Conservation (phyloP, 805 yeast genomes). For the Barnettozyma siamensis region DNA sequence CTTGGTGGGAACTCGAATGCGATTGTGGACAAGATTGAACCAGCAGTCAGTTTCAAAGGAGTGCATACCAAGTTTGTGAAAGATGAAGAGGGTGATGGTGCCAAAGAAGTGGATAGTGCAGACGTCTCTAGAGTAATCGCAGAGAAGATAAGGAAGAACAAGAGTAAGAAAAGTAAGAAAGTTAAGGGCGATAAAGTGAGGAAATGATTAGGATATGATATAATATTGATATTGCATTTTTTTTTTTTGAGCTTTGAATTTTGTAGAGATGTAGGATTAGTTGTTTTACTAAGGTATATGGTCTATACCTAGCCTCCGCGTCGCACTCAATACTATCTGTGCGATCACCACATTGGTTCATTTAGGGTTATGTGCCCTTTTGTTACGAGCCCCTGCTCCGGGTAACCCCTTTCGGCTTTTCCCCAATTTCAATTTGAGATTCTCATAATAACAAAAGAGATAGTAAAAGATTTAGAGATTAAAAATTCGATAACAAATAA, state of each 20-base stretch:
- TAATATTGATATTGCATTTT: too few species aligned
- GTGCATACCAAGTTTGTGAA: conserved; percentile 44
- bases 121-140: conserved; percentile 5
- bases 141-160: conserved; percentile 9
- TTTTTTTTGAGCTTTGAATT: too few species aligned
- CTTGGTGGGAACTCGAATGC: conserved; percentile 23
- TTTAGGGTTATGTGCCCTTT: too few species aligned
- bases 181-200: conserved; percentile 3
- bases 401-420: not conserved
- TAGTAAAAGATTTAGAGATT: too few species aligned
- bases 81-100: conserved; percentile 4
- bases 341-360: too few species aligned
- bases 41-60: conserved; percentile 51
- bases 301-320: too few species aligned
- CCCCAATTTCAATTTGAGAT: not conserved
- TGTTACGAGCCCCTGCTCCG: not conserved
- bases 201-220: too few species aligned
- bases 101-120: not conserved
- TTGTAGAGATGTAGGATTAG: too few species aligned
- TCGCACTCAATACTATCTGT: too few species aligned
- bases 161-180: conserved; percentile 1
- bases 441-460: too few species aligned
- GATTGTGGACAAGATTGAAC: conserved; percentile 25
- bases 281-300: too few species aligned
- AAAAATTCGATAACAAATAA: too few species aligned